A percentile compares a stretch with the other conserved stretches of the same genome.
Evolutionary conservation across 495 filamentous ascomycete genomes (phyloP).

Genomic region (Amorphotheca resinae): DNA sequence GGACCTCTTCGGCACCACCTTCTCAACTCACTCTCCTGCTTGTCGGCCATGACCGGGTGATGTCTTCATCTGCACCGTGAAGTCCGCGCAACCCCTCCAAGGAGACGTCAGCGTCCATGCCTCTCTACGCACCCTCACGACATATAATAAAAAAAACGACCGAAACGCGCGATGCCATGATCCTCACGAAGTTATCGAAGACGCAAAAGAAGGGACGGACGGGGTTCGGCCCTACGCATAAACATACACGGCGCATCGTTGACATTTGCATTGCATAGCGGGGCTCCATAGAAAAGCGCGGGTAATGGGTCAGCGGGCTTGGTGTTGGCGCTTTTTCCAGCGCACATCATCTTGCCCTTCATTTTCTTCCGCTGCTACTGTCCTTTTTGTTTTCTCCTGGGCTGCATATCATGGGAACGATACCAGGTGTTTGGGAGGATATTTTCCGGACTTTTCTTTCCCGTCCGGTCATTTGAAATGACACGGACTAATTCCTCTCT

Average conservation of each 20-base stretch:
- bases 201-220: slow-evolving; percentile 19
- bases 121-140: background rate
- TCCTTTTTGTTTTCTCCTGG: slow-evolving; percentile 3
- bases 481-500: background rate
- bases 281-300: slow-evolving; percentile 18
- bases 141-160: slow-evolving; percentile 12
- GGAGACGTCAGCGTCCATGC: background rate
- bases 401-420: slow-evolving; percentile 19
- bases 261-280: slow-evolving; percentile 19
- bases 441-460: slow-evolving; percentile 6
- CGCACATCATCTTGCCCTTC: background rate
- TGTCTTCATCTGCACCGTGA: slow-evolving; percentile 31
- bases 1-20: slow-evolving; percentile 29
- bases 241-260: slow-evolving; percentile 7
- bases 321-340: slow-evolving; percentile 11
- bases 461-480: background rate
- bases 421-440: slow-evolving; percentile 20
- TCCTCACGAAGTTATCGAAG: slow-evolving; percentile 22
- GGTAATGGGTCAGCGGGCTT: slow-evolving; percentile 17
- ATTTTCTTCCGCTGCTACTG: background rate
- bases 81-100: background rate
- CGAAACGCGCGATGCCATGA: slow-evolving; percentile 19
- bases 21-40: slow-evolving; percentile 37
- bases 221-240: slow-evolving; percentile 13
- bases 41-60: slow-evolving; percentile 33